Percentiles rank a stretch among this genome's conserved stretches.
Conservation (phyloP, 805 yeast genomes). For the Saccharomycopsis olivae region DNA sequence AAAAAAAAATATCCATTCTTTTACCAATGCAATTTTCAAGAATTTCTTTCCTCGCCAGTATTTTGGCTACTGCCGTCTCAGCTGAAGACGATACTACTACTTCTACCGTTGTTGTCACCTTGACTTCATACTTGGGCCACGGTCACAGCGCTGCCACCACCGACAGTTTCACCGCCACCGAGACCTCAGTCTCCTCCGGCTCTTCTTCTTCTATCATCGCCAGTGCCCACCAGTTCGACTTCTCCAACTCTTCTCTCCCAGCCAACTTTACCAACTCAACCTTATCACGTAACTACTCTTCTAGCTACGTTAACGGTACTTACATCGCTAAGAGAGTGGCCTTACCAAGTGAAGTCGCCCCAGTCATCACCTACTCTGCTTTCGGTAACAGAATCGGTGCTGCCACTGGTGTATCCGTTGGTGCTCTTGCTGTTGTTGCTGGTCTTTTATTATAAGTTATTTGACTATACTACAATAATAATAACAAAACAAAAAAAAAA, state of each 20-base stretch:
- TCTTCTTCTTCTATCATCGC: conserved; percentile 1
- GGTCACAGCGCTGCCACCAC: conserved; percentile 5
- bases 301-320: background rate
- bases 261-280: background rate
- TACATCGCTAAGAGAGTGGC: conserved; percentile 1
- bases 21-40: conserved; percentile 13
- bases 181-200: conserved; percentile 3
- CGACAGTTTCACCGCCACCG: conserved; percentile 3
- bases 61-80: conserved; percentile 1
- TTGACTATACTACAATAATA: background rate
- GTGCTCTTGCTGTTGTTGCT: conserved; percentile 17
- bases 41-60: conserved; percentile 1
- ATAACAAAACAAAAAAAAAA: background rate
- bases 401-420: conserved; percentile 10
- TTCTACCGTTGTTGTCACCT: conserved; percentile 9
- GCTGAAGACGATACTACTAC: conserved; percentile 7
- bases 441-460: conserved; percentile 13
- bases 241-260: conserved; percentile 3
- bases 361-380: conserved; percentile 17
- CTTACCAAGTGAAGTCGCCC: conserved; percentile 13
- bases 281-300: background rate
- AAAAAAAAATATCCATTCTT: background rate
- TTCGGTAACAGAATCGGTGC: conserved; percentile 12
- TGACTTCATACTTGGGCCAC: conserved; percentile 11
- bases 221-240: conserved; percentile 5